These are phyloP conservation scores for Whalleya microplaca DNA, from an alignment of 2,329 filamentous ascomycete species.

Conservation along the genomic window DNA sequence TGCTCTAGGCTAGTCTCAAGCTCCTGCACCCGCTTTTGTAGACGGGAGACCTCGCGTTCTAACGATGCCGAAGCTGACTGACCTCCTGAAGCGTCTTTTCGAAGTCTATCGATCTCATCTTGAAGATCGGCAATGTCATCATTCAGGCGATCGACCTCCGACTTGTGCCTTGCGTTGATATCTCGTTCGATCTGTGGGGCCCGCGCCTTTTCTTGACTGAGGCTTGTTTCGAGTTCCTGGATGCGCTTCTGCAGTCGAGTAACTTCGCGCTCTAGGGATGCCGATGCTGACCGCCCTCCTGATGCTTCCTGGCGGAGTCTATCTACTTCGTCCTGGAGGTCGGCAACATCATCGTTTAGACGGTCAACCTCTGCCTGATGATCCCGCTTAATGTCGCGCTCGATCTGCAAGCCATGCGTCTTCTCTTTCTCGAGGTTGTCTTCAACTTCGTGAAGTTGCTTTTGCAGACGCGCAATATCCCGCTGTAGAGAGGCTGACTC, in stretches of 20 bases:
- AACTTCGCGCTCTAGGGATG: conserved; percentile 28
- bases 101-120: conserved; percentile 43
- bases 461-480: conserved; percentile 59
- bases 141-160: conserved; percentile 54
- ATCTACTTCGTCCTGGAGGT: conserved; percentile 49
- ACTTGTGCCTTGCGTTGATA: conserved; percentile 56
- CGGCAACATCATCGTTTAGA: conserved; percentile 50
- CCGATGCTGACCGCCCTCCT: conserved; percentile 25
- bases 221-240: conserved; percentile 26
- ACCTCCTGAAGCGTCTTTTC: conserved; percentile 28
- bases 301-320: conserved; percentile 25
- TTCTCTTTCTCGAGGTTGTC: conserved; percentile 55
- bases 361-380: conserved; percentile 58
- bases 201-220: conserved; percentile 62
- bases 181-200: conserved; percentile 67
- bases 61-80: conserved; percentile 28
- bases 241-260: conserved; percentile 29
- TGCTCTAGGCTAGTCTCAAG: conserved; percentile 31
- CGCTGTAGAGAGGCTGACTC: conserved; percentile 70
- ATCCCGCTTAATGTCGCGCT: conserved; percentile 60
- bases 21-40: conserved; percentile 27
- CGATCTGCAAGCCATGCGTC: conserved; percentile 60
- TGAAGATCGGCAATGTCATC: conserved; percentile 52
- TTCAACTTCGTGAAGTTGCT: conserved; percentile 51
- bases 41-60: conserved; percentile 27